Evolutionary conservation across 306 rosid genomes (phyloP).

Genomic region (Prunus kanzakura): DNA sequence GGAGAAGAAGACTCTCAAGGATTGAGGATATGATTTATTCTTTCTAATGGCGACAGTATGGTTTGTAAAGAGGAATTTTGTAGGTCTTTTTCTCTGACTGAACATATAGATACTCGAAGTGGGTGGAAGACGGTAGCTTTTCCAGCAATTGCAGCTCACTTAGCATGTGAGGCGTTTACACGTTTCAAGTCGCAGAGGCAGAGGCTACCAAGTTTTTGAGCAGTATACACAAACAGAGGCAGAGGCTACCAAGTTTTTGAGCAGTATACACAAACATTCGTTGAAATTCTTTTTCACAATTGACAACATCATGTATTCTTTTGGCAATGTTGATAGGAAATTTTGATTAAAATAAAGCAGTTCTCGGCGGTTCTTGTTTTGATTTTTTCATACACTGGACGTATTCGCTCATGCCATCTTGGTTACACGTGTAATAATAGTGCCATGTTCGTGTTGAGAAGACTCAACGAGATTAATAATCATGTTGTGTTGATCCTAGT

Average conservation of each 20-base stretch:
- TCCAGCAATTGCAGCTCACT: constrained; percentile 33
- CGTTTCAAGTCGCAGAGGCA: constrained; percentile 29
- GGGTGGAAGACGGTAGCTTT: constrained; percentile 33
- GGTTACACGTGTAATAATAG: too few relatives aligned
- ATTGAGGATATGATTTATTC: constrained; percentile 31
- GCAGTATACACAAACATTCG: constrained; percentile 28
- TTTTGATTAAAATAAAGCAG: constrained; percentile 49
- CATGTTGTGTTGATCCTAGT: too few relatives aligned
- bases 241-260: constrained; percentile 26
- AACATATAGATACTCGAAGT: constrained; percentile 36
- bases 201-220: constrained; percentile 25
- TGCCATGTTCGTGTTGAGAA: too few relatives aligned
- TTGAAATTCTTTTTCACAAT: constrained; percentile 37
- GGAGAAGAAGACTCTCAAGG: constrained; percentile 19
- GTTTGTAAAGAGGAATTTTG: constrained; percentile 4
- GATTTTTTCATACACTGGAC: background rate
- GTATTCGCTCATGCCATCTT: background rate
- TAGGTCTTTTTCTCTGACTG: constrained; percentile 31
- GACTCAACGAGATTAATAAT: too few relatives aligned
- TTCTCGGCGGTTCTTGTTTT: background rate
- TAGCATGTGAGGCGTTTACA: constrained; percentile 35
- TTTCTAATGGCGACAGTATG: constrained; percentile 33
- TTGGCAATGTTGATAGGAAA: constrained; percentile 20
- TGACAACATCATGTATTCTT: constrained; percentile 45
- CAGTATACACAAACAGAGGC: constrained; percentile 22